A percentile compares a stretch with the other conserved stretches of the same genome.
Conservation (phyloP, 257 asterid genomes). For the Craterostigma plantagineum region DNA sequence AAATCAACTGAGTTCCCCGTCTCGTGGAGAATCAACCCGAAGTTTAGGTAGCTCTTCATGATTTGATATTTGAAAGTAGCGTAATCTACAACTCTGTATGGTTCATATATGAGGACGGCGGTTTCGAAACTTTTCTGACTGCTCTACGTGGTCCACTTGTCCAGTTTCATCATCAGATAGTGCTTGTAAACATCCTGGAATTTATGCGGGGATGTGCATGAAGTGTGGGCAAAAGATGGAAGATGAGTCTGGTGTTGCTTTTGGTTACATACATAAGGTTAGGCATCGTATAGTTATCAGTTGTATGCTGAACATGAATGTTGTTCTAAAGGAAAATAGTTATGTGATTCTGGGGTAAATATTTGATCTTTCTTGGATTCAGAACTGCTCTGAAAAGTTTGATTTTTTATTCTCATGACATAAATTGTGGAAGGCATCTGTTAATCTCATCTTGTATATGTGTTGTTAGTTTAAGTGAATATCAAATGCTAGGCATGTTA, state of each 20-base stretch:
- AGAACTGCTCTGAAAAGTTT: too few relatives aligned
- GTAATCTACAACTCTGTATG: background rate
- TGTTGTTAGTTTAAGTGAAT: too few relatives aligned
- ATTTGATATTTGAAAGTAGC: constrained; percentile 1
- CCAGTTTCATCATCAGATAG: constrained; percentile 22
- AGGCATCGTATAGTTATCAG: background rate
- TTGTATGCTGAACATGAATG: constrained; percentile 1
- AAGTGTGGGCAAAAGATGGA: constrained; percentile 54
- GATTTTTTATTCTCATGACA: too few relatives aligned
- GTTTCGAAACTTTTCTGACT: background rate
- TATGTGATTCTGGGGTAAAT: constrained; percentile 3
- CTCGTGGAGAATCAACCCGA: constrained; percentile 19
- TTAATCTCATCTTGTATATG: too few relatives aligned
- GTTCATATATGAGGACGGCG: background rate
- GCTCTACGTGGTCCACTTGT: constrained; percentile 5
- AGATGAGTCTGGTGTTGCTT: constrained; percentile 61
- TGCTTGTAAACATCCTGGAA: constrained; percentile 68
- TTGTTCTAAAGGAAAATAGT: constrained; percentile 1
- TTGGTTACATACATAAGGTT: constrained; percentile 84
- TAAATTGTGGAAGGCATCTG: too few relatives aligned
- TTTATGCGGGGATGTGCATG: constrained; percentile 73
- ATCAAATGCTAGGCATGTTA: too few relatives aligned
- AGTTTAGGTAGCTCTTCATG: constrained; percentile 18
- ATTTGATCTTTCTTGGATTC: background rate
- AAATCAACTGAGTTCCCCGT: constrained; percentile 20